phyloP scores from a whole-genome alignment of 306 rosid species.

The Elaeagnus macrophylla region DNA sequence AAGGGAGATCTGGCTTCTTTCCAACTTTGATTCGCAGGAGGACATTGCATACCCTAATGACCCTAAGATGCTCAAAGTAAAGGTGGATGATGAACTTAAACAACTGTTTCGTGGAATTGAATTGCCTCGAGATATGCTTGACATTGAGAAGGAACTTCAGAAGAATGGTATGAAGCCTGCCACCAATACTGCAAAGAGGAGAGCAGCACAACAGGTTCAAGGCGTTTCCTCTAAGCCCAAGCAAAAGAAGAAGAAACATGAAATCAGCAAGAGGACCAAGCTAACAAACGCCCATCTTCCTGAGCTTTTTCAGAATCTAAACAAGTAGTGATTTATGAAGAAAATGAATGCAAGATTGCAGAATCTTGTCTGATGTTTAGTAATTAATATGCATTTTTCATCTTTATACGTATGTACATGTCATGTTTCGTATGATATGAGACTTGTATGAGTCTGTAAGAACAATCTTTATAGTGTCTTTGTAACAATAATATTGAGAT shows the following conservation, averaged over 20 bases:
- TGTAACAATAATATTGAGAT: too few species aligned
- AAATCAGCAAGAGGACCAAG: slow-evolving; percentile 89
- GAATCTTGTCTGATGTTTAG: too few species aligned
- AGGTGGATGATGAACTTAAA: slow-evolving; percentile 85
- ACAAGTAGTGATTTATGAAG: slow-evolving; percentile 19
- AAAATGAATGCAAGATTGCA: not conserved
- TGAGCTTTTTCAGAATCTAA: slow-evolving; percentile 62
- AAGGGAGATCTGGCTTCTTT: slow-evolving; percentile 84
- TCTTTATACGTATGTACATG: too few species aligned
- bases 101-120: slow-evolving; percentile 65
- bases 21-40: slow-evolving; percentile 95
- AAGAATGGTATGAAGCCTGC: slow-evolving; percentile 98
- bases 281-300: slow-evolving; percentile 95
- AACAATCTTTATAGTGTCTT: too few species aligned
- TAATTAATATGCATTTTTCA: too few species aligned
- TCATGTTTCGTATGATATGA: too few species aligned
- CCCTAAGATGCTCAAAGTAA: slow-evolving; percentile 49
- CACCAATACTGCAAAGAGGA: slow-evolving; percentile 90
- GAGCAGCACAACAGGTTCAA: slow-evolving; percentile 69
- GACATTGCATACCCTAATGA: slow-evolving; percentile 93
- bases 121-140: slow-evolving; percentile 87
- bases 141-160: slow-evolving; percentile 84
- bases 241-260: slow-evolving; percentile 85
- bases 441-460: too few species aligned
- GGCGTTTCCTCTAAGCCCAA: slow-evolving; percentile 64